phyloP scores from a whole-genome alignment of 352 stramenopile genomes.

The Phytophthora citrophthora region DNA sequence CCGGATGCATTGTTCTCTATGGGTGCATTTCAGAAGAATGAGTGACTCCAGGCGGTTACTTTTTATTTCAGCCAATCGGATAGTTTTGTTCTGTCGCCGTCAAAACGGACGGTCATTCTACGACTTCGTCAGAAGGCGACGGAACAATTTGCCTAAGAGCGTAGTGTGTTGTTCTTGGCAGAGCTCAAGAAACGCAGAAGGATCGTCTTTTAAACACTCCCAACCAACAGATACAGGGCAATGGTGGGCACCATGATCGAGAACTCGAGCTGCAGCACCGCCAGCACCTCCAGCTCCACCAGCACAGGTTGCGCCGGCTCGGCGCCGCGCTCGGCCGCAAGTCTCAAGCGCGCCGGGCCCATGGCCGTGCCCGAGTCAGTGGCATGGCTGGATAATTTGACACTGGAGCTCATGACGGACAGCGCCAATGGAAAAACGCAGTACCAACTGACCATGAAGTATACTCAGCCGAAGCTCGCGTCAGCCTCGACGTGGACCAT shows the following conservation, averaged over 20 bases:
- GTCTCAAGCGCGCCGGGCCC: conserved; percentile 32
- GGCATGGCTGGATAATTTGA: conserved; percentile 44
- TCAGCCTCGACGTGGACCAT: conserved; percentile 40
- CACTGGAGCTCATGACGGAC: conserved; percentile 30
- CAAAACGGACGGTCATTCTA: conserved; percentile 12
- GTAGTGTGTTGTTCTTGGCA: not conserved
- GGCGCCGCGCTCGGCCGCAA: conserved; percentile 28
- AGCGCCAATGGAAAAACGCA: conserved; percentile 27
- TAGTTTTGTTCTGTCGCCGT: too few relatives aligned
- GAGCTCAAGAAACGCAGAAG: conserved; percentile 12
- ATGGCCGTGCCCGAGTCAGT: conserved; percentile 36
- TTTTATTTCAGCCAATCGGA: too few relatives aligned
- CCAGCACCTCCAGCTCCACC: conserved; percentile 10
- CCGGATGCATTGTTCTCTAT: too few relatives aligned
- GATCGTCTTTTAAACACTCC: conserved; percentile 11
- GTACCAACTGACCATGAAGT: conserved; percentile 46
- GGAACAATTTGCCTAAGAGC: not conserved
- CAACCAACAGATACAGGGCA: not conserved
- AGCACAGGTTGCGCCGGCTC: conserved; percentile 8
- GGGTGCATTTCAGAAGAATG: too few relatives aligned
- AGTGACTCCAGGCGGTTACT: too few relatives aligned
- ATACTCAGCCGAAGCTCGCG: conserved; percentile 31
- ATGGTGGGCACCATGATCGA: conserved; percentile 35
- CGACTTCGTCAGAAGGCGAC: conserved; percentile 7
- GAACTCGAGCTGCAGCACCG: conserved; percentile 25